These are phyloP conservation scores for Nicotiana rustica DNA, from an alignment of 305 asterid species.

Conservation along the genomic window DNA sequence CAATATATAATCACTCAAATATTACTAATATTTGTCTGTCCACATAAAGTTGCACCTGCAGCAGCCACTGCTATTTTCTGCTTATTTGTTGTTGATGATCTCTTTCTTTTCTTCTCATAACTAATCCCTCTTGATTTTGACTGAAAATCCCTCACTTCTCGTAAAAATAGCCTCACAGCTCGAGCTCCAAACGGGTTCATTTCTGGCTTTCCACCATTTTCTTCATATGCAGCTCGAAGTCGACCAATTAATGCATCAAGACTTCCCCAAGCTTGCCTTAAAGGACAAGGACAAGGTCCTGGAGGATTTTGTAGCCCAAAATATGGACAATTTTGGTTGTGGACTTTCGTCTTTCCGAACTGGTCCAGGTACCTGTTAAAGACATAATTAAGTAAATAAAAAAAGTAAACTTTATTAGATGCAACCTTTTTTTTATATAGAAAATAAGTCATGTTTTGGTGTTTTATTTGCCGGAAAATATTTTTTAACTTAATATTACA, in stretches of 20 bases:
- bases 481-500: background rate
- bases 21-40: background rate
- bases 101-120: constrained; percentile 85
- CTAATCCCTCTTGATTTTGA: constrained; percentile 85
- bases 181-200: constrained; percentile 83
- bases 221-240: constrained; percentile 87
- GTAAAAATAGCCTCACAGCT: constrained; percentile 73
- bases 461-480: background rate
- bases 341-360: constrained; percentile 81
- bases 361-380: constrained; percentile 64
- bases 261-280: constrained; percentile 87
- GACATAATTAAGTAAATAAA: background rate
- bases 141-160: constrained; percentile 87
- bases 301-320: constrained; percentile 78
- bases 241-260: constrained; percentile 85
- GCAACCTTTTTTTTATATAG: too few relatives aligned
- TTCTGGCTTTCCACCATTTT: constrained; percentile 79
- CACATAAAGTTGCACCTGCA: constrained; percentile 30
- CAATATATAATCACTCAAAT: background rate
- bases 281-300: constrained; percentile 79
- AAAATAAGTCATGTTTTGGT: background rate
- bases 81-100: constrained; percentile 22
- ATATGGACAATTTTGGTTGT: constrained; percentile 64
- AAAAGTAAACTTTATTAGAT: too few relatives aligned
- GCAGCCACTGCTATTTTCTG: background rate